Conservation (phyloP, 2,329 filamentous ascomycete species). For the Penicillium crustosum region DNA sequence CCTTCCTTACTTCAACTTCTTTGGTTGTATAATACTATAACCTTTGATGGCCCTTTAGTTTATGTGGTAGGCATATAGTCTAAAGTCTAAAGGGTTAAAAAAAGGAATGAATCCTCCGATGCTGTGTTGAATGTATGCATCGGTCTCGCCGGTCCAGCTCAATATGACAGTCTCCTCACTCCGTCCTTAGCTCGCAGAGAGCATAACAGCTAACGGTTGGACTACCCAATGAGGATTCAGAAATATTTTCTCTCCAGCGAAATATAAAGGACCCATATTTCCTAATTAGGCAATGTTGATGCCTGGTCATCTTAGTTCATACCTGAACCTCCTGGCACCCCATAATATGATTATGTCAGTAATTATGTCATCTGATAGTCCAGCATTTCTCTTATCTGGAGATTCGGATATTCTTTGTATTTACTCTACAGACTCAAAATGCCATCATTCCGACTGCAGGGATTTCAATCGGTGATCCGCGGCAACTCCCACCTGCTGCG, state of each 20-base stretch:
- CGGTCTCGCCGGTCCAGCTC: background rate
- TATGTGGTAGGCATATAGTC: background rate
- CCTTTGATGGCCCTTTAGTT: background rate
- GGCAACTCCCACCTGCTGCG: conserved; percentile 31
- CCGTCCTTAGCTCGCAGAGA: background rate
- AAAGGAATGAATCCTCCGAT: background rate
- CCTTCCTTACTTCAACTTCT: background rate
- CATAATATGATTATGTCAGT: background rate
- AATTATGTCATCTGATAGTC: conserved; percentile 11
- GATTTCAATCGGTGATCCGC: conserved; percentile 51
- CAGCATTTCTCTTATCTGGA: conserved; percentile 4
- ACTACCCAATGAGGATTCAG: background rate
- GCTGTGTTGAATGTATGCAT: background rate
- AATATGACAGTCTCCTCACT: background rate
- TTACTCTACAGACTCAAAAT: conserved; percentile 36
- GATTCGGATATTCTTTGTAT: conserved; percentile 1
- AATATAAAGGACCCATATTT: background rate
- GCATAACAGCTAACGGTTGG: background rate
- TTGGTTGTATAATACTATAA: too few relatives aligned
- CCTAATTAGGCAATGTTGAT: background rate
- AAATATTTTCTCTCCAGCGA: background rate
- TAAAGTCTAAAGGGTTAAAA: background rate
- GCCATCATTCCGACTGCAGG: conserved; percentile 51
- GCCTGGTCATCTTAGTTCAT: rapidly evolving
- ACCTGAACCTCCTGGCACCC: background rate